A percentile compares a stretch with the other conserved stretches of the same genome.
These are phyloP conservation scores for Zalerion maritima DNA, from an alignment of 495 filamentous ascomycete species.

Conservation along the genomic window DNA sequence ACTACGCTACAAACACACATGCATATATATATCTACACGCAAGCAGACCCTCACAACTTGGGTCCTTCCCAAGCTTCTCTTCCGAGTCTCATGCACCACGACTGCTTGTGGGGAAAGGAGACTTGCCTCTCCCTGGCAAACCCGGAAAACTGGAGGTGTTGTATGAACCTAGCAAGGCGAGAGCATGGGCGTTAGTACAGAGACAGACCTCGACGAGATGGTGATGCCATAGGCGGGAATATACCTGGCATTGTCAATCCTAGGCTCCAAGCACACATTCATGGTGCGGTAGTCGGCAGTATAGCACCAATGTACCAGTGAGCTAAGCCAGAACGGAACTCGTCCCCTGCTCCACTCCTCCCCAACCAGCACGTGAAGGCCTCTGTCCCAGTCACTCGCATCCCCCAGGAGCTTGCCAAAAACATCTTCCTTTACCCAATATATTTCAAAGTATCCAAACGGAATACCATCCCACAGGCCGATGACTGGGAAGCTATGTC, in stretches of 20 bases:
- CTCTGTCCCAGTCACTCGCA: slow-evolving; percentile 70
- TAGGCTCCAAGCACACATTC: slow-evolving; percentile 70
- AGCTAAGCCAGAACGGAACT: slow-evolving; percentile 66
- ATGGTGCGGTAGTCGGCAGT: slow-evolving; percentile 69
- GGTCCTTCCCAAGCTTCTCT: slow-evolving; percentile 77
- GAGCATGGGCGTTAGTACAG: neutral
- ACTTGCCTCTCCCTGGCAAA: slow-evolving; percentile 85
- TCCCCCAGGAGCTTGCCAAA: slow-evolving; percentile 51
- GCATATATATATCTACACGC: too few species aligned
- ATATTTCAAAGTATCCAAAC: slow-evolving; percentile 95
- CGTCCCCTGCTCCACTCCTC: slow-evolving; percentile 85
- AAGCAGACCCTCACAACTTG: slow-evolving; percentile 43
- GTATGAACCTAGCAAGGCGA: slow-evolving; percentile 47
- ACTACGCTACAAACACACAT: too few species aligned
- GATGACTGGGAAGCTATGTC: slow-evolving; percentile 79
- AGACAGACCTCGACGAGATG: slow-evolving; percentile 1
- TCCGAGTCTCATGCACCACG: slow-evolving; percentile 69
- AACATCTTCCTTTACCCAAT: slow-evolving; percentile 92
- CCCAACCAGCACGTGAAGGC: slow-evolving; percentile 76
- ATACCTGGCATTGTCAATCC: slow-evolving; percentile 83
- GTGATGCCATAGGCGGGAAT: slow-evolving; percentile 19
- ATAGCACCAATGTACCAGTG: slow-evolving; percentile 74
- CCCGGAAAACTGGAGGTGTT: slow-evolving; percentile 57
- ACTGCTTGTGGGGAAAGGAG: slow-evolving; percentile 83
- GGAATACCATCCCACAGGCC: slow-evolving; percentile 90